phyloP scores from a whole-genome alignment of 2,329 filamentous ascomycete species.

The Venturia effusa region DNA sequence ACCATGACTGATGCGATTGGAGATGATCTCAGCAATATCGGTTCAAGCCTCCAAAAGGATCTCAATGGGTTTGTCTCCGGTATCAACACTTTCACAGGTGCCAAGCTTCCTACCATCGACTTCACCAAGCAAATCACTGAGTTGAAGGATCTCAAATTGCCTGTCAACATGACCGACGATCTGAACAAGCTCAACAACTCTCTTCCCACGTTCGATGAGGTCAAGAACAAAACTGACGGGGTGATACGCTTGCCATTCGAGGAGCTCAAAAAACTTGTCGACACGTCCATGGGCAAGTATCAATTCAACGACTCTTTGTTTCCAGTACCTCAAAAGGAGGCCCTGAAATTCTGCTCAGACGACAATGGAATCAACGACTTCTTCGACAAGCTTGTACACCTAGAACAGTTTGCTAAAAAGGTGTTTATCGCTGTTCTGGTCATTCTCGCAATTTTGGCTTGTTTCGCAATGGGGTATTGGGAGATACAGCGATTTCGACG shows the following conservation, averaged over 20 bases:
- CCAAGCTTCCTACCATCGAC: conserved; percentile 46
- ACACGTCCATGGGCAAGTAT: conserved; percentile 60
- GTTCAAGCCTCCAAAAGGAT: conserved; percentile 29
- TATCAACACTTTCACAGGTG: conserved; percentile 29
- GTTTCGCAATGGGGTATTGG: conserved; percentile 67
- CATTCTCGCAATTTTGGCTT: conserved; percentile 59
- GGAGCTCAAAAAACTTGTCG: conserved; percentile 62
- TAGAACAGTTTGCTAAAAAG: conserved; percentile 58
- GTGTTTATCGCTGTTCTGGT: conserved; percentile 68
- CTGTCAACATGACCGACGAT: conserved; percentile 55
- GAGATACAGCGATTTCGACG: conserved; percentile 69
- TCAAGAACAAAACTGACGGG: conserved; percentile 69
- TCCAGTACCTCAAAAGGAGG: conserved; percentile 72
- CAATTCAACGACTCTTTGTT: conserved; percentile 68
- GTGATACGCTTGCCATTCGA: conserved; percentile 73
- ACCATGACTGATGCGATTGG: conserved; percentile 47
- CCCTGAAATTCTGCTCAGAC: conserved; percentile 78
- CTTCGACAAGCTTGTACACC: conserved; percentile 60
- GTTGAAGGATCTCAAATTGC: conserved; percentile 60
- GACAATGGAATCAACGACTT: conserved; percentile 74
- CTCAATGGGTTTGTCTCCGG: conserved; percentile 29
- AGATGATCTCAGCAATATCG: conserved; percentile 38
- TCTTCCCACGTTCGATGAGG: conserved; percentile 72
- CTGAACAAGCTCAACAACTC: conserved; percentile 64
- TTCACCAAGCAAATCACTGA: conserved; percentile 53